Conservation (phyloP, 768 basidiomycete species). For the Suillus decipiens region DNA sequence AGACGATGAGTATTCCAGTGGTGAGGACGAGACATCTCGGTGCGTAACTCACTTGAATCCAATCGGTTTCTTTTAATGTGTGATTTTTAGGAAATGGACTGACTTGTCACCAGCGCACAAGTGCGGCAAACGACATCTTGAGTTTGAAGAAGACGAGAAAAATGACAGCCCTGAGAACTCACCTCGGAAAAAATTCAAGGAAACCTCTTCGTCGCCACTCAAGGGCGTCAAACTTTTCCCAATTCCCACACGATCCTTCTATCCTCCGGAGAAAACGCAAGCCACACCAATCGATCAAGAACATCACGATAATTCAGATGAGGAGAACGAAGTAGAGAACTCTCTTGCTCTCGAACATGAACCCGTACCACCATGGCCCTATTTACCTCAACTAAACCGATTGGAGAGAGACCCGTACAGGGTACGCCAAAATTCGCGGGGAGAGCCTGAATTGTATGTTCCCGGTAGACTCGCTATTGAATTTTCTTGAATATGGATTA, state of each 20-base stretch:
- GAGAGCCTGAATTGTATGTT: neutral
- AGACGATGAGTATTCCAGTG: neutral
- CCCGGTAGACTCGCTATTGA: neutral
- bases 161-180: neutral
- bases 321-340: slow-evolving; percentile 4
- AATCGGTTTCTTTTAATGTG: neutral
- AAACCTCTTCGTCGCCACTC: neutral
- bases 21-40: neutral
- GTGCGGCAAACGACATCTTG: neutral
- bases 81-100: neutral
- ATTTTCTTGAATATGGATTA: neutral
- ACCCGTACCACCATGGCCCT: neutral
- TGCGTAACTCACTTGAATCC: neutral
- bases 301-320: neutral
- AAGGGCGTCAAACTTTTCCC: neutral
- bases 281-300: neutral
- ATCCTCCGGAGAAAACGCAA: neutral
- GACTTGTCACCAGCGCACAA: too few relatives aligned
- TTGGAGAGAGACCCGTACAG: neutral
- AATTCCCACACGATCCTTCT: neutral
- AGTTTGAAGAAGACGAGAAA: neutral
- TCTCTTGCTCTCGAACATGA: neutral
- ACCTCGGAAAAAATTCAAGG: slow-evolving; percentile 1
- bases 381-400: neutral
- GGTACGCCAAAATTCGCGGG: neutral